Evolutionary conservation across 2,329 filamentous ascomycete species (phyloP), one percentile per base, ranked within the genome.

Genomic region (Thielaviopsis euricoi): DNA sequence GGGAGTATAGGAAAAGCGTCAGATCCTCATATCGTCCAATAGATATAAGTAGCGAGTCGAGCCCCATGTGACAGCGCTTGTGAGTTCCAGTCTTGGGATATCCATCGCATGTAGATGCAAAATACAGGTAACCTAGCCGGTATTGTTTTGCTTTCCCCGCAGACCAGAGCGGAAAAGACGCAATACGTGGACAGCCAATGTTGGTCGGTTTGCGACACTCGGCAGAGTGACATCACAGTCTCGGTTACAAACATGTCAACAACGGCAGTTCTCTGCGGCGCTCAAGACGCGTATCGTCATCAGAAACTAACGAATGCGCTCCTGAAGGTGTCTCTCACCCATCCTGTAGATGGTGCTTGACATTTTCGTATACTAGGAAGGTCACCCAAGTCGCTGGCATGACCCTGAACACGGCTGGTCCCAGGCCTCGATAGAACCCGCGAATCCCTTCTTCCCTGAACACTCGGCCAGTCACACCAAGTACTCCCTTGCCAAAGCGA

Each of bases 311-410:
- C 29, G 29, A 33, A 33, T 33, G 7, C 29, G 29, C 12, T 22
- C n/a, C 6, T 23, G 6, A 15, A n/a, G 17, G 12, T 19, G 13
- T 9, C n/a, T 5, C n/a, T 58, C 37, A 60, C 21, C 53, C 48
- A 23, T 58, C 56, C 23, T 80, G 74, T 40, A 94, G 68, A 67
- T 87, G 84, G 63, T 79, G 82, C 71, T 86, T 89, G 60, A 86
- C 84, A 70, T 97, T 97, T 74, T 98, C 93, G 71, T 97, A 97
- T 23, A 97, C 90, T 65, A 98, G 71, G 68, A 98, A 97, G 1
- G 91, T 97, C 57, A 96, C 88, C 80, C 93, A 95, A 3, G 93
- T 97, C 33, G 89, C 90, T 3, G 93, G 93, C 69, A 98, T 76
- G 26, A 97, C 93, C 61, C 93, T 80, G 56, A 95, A 75, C n/a